Evolutionary conservation across 2,329 filamentous ascomycete genomes (phyloP), one percentile per base, ranked within the genome.

Genomic region (Verticillium nubilum): DNA sequence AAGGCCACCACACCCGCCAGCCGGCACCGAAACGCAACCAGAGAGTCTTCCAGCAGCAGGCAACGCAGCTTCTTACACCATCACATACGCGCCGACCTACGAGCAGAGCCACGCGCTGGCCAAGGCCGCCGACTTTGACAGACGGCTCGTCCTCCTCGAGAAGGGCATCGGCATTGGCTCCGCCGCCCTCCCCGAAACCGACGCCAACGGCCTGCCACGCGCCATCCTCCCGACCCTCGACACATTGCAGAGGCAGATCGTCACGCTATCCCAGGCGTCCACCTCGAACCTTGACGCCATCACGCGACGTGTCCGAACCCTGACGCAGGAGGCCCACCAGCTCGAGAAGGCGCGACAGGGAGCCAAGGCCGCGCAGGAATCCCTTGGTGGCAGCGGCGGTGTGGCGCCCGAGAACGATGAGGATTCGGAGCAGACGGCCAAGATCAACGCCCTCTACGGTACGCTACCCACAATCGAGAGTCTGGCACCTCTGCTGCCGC

Each of bases 361-460:
- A 58, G 86, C 86, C 42, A 88, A 85, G 67, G 76, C 77, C 42
- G 80, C 86, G 1, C 80, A 87, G 62, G 86, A 88, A 59, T 82
- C 84, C 28, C 75, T 87, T 25, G 78, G 78, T 10, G 28, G 35
- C 9, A 73, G 77, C 29, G 78, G 79, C 19, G 77, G 71, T 9
- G 71, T 76, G 3, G 66, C 74, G 1, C 69, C 76, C 4, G 76
- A 79, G 23, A 67, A 69, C 9, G 72, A 65, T 28, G 76, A 83
- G 59, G 80, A 88, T 63, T 77, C 81, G 9, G 92, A 96, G 67
- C 90, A 96, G 67, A 83, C 87, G 47, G 83, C 90, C 58, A 97
- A 97, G 72, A 90, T 99, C 71, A 95, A 96, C 65, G 91, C 93
- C 1, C 83, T 99, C 5, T 97, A 97, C 73, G 89, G 90, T 1